Conservation (phyloP, 371 early-diverging fungal species). For the Rhizopus sp. region DNA sequence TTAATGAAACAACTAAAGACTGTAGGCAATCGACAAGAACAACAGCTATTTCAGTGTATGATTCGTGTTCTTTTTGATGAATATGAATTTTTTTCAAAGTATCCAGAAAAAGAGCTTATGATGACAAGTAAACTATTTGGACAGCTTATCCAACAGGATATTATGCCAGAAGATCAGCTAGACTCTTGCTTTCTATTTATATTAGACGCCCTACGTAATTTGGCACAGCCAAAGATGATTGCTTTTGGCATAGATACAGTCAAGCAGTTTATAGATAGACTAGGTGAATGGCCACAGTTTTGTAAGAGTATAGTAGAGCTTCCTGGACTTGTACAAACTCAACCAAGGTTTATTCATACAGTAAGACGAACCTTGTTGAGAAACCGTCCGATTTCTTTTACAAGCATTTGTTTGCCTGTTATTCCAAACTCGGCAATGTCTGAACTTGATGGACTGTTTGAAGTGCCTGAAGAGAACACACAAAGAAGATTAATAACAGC, state of each 20-base stretch:
- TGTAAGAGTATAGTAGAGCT: slow-evolving; percentile 80
- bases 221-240: slow-evolving; percentile 79
- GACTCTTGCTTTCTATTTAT: slow-evolving; percentile 83
- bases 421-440: neutral
- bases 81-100: slow-evolving; percentile 89
- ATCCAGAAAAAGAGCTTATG: slow-evolving; percentile 89
- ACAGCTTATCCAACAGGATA: slow-evolving; percentile 79
- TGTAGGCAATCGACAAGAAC: slow-evolving; percentile 66
- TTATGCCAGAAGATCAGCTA: slow-evolving; percentile 74
- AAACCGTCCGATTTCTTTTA: too few relatives aligned
- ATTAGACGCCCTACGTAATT: slow-evolving; percentile 79
- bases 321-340: slow-evolving; percentile 69
- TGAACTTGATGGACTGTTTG: slow-evolving; percentile 19
- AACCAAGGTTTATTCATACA: slow-evolving; percentile 69
- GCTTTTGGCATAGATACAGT: slow-evolving; percentile 89
- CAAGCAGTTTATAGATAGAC: slow-evolving; percentile 74
- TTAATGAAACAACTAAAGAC: slow-evolving; percentile 68
- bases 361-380: slow-evolving; percentile 18
- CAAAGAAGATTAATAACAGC: slow-evolving; percentile 94
- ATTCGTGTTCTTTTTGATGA: slow-evolving; percentile 91
- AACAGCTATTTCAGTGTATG: slow-evolving; percentile 80
- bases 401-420: neutral
- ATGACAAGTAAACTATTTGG: slow-evolving; percentile 91
- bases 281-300: slow-evolving; percentile 90
- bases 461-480: slow-evolving; percentile 68